Conservation (phyloP, 495 filamentous ascomycete genomes). For the Poronia punctata region DNA sequence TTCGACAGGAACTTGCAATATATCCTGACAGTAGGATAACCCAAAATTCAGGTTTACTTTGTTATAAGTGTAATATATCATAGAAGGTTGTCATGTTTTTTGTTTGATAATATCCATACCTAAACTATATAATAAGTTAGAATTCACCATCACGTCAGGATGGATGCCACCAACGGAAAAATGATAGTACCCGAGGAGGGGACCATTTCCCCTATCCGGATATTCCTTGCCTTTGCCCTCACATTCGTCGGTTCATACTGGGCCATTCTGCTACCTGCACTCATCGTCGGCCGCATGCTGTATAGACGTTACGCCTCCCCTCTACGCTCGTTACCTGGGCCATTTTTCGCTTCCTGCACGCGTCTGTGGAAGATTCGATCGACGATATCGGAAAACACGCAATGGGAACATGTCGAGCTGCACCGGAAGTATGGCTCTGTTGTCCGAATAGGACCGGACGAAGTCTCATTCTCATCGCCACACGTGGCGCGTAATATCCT, state of each 20-base stretch:
- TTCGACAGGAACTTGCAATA: no score
- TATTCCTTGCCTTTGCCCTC: constrained; percentile 21
- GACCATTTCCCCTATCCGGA: constrained; percentile 21
- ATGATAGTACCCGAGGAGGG: constrained; percentile 21
- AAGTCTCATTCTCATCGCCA: constrained; percentile 48
- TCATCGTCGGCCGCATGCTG: constrained; percentile 25
- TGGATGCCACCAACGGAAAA: constrained; percentile 7
- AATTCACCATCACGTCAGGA: not conserved
- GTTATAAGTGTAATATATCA: no score
- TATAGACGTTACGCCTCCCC: constrained; percentile 39
- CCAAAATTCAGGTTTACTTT: no score
- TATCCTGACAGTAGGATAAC: no score
- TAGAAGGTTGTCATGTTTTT: constrained; percentile 1
- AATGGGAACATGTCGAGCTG: constrained; percentile 39
- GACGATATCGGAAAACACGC: constrained; percentile 30
- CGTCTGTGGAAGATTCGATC: constrained; percentile 41
- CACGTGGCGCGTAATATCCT: constrained; percentile 40
- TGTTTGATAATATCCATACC: not conserved
- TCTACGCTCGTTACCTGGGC: constrained; percentile 42
- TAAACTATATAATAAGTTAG: not conserved
- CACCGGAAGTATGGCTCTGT: constrained; percentile 49
- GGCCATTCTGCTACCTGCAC: constrained; percentile 24
- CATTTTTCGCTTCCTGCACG: constrained; percentile 41
- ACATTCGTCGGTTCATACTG: constrained; percentile 30
- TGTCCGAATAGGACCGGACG: constrained; percentile 50